phyloP scores from a whole-genome alignment of 768 basidiomycete genomes.

The Dictyophora rubrovolvata region DNA sequence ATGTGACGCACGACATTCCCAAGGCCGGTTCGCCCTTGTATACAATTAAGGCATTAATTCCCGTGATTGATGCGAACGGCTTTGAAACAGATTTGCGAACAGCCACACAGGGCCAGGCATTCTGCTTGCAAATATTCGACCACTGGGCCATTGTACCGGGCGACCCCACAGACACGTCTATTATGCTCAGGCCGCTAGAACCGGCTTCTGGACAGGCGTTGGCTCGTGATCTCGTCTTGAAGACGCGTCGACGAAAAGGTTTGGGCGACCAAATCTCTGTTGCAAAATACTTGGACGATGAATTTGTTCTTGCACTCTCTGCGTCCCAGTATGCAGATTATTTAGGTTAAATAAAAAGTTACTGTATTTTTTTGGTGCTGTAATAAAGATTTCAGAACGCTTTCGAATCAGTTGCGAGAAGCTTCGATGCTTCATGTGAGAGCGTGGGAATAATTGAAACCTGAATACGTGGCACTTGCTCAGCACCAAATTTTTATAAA shows the following conservation, averaged over 20 bases:
- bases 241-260: conserved; percentile 93
- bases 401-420: conserved; percentile 9
- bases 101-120: conserved; percentile 98
- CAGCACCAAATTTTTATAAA: not conserved
- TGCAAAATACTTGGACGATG: conserved; percentile 94
- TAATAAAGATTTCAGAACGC: conserved; percentile 8
- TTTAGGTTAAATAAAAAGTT: conserved; percentile 42
- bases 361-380: conserved; percentile 2
- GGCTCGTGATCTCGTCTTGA: conserved; percentile 89
- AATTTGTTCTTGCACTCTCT: conserved; percentile 90
- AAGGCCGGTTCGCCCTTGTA: conserved; percentile 97
- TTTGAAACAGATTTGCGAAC: conserved; percentile 98
- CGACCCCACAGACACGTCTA: conserved; percentile 95
- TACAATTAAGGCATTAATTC: conserved; percentile 96
- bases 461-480: conserved; percentile 32
- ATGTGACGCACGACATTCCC: conserved; percentile 96
- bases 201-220: conserved; percentile 95
- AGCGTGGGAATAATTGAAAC: conserved; percentile 26
- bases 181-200: conserved; percentile 91
- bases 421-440: conserved; percentile 8
- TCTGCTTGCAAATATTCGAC: conserved; percentile 94
- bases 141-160: conserved; percentile 99
- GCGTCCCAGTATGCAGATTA: conserved; percentile 95
- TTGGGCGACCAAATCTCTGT: conserved; percentile 95
- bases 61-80: conserved; percentile 96